These are phyloP conservation scores for Termitomyces sp. DNA, from an alignment of 768 basidiomycete species.

Conservation along the genomic window DNA sequence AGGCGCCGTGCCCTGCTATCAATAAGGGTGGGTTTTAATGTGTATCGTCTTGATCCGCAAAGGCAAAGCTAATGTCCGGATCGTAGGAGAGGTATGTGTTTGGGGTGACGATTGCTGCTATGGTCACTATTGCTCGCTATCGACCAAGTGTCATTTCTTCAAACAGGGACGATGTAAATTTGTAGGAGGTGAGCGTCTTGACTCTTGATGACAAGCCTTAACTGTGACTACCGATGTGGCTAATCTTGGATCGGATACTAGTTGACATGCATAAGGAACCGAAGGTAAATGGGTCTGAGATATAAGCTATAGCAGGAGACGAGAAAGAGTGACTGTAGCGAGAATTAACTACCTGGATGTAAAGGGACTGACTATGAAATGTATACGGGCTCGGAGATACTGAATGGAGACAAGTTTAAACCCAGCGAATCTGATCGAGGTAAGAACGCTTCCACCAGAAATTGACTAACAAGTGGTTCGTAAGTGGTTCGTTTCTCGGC, in stretches of 20 bases:
- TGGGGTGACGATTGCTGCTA: slow-evolving; percentile 62
- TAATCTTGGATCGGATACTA: slow-evolving; percentile 19
- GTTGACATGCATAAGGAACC: slow-evolving; percentile 40
- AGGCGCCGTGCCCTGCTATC: slow-evolving; percentile 55
- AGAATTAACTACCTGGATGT: not conserved
- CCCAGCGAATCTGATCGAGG: slow-evolving; percentile 32
- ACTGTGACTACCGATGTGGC: slow-evolving; percentile 9
- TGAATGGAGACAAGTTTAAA: slow-evolving; percentile 13
- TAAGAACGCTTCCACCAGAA: slow-evolving; percentile 25
- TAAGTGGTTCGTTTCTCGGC: not conserved
- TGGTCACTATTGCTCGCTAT: slow-evolving; percentile 47
- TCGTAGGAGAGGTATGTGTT: slow-evolving; percentile 48
- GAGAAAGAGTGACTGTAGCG: not conserved
- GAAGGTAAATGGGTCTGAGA: slow-evolving; percentile 16
- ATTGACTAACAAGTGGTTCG: slow-evolving; percentile 22
- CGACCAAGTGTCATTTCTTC: slow-evolving; percentile 40
- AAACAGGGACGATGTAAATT: slow-evolving; percentile 63
- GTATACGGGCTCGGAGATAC: not conserved
- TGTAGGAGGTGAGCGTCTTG: slow-evolving; percentile 52
- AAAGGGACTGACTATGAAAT: not conserved
- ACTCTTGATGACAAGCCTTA: not conserved
- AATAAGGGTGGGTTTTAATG: slow-evolving; percentile 45
- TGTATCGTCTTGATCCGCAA: slow-evolving; percentile 2
- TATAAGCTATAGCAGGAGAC: not conserved
- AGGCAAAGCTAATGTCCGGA: slow-evolving; percentile 5